These are phyloP conservation scores for Endothia cerciana DNA, from an alignment of 2,329 filamentous ascomycete species.

Conservation along the genomic window DNA sequence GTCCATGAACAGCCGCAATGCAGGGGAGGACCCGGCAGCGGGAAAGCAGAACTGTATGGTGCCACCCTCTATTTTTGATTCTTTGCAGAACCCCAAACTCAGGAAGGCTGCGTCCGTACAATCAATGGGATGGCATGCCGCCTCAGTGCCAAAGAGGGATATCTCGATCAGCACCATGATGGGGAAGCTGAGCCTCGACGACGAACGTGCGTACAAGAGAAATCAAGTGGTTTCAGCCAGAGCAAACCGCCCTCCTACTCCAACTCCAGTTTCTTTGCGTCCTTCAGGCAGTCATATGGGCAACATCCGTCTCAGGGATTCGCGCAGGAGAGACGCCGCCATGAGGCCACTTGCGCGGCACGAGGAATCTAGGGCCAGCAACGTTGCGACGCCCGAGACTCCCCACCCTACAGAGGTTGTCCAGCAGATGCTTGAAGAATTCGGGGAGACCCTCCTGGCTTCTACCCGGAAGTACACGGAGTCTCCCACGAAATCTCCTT, in stretches of 20 bases:
- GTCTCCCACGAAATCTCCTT: conserved; percentile 46
- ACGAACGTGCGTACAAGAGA: conserved; percentile 36
- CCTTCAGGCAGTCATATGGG: conserved; percentile 33
- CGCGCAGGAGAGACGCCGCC: conserved; percentile 33
- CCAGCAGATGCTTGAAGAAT: conserved; percentile 30
- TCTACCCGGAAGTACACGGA: conserved; percentile 39
- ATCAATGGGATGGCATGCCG: conserved; percentile 30
- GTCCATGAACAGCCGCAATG: conserved; percentile 41
- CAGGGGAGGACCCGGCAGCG: conserved; percentile 35
- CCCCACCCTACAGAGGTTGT: conserved; percentile 21
- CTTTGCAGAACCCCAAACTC: conserved; percentile 31
- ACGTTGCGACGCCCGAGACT: conserved; percentile 39
- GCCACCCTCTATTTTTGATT: conserved; percentile 31
- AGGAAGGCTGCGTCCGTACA: conserved; percentile 36
- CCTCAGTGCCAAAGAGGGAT: conserved; percentile 38
- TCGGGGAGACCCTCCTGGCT: conserved; percentile 36
- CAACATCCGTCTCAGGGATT: conserved; percentile 37
- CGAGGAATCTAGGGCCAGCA: conserved; percentile 26
- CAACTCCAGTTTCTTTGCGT: conserved; percentile 24
- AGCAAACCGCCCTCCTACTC: conserved; percentile 34
- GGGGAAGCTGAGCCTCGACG: conserved; percentile 44
- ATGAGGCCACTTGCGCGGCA: conserved; percentile 9
- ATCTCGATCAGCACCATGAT: conserved; percentile 39
- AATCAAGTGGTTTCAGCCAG: conserved; percentile 52
- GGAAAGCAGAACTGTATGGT: conserved; percentile 45